Conservation (phyloP, 176 grass and related monocot species). For the Aegilops longissima region DNA sequence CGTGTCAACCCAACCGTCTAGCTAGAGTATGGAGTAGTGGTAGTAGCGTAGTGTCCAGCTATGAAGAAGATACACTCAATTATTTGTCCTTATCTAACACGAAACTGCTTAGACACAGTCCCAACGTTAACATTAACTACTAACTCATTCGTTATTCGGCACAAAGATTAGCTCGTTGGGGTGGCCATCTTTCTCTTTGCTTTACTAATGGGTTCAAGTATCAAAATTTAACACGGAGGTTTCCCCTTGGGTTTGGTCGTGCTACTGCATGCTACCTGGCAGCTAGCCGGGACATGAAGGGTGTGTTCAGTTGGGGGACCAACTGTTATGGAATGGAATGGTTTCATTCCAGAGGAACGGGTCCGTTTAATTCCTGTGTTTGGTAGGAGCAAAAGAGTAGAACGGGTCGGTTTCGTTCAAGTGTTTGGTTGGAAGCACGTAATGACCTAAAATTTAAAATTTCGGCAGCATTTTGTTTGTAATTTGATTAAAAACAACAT, state of each 20-base stretch:
- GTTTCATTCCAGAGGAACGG: too few species aligned
- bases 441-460: too few species aligned
- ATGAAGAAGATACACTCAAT: not conserved
- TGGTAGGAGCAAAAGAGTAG: too few species aligned
- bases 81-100: constrained; percentile 9
- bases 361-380: too few species aligned
- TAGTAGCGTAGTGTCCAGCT: not conserved
- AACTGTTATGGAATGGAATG: too few species aligned
- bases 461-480: too few species aligned
- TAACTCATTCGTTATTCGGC: not conserved
- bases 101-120: not conserved
- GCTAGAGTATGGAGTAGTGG: not conserved
- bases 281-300: not conserved
- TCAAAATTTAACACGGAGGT: constrained; percentile 52
- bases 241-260: not conserved
- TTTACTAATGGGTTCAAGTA: constrained; percentile 48
- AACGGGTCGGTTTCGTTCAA: too few species aligned
- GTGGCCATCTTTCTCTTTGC: constrained; percentile 23
- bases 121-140: not conserved
- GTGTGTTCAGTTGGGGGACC: too few species aligned
- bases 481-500: too few species aligned
- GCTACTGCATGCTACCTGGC: constrained; percentile 33
- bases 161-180: not conserved
- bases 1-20: constrained; percentile 2
- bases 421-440: too few species aligned